Base-by-base conservation (phyloP, 306 rosid genomes). In the Cyamopsis tetragonoloba region DNA sequence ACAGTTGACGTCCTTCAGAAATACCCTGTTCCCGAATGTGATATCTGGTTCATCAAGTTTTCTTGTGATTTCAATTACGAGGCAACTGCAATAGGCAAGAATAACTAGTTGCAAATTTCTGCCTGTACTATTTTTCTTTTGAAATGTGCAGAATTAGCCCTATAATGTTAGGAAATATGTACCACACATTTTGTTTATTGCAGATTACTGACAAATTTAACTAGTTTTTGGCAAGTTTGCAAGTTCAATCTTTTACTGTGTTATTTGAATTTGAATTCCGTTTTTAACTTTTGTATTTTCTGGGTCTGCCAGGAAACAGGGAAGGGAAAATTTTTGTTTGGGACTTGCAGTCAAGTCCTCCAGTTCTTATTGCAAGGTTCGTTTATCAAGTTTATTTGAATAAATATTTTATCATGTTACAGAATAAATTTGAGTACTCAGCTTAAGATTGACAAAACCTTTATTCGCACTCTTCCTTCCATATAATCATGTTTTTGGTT, bases 21-120 rank as follows among this genome's bases (percentile, higher is more conserved):
- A 69, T 93, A 93, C 81, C 99, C 99, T 14, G 93, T 83, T 75
- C 97, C 99, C 0, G 99, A 84, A 48, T 93, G 99, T 54, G 97
- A 93, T 72, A 90, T 93, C 67, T 93, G 99, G 97, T 93, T 90
- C 84, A 90, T 93, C 86, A 93, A 93, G 75, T 93, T 93, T 68
- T 93, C 97, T 24, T 90, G 89, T 31, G 99, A 93, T 80, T 93
- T 93, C 79, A 92, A 86, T 74, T 90, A 70, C 66, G 80, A 85
- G 51, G 72, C 89, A 13, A 86, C 81, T 73, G 89, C 97, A 11
- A 84, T 90, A 88, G 99, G 99, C 86, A 78, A 72, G 59, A 56
- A 11, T 19, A 57, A 15, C 44, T 28, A 27, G 35, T 38, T 39
- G 71, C 66, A 9, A 34, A 15, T 41, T 62, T 31, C 61, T 49